Base-by-base conservation (phyloP, 305 asterid species). In the Nicotiana rustica region DNA sequence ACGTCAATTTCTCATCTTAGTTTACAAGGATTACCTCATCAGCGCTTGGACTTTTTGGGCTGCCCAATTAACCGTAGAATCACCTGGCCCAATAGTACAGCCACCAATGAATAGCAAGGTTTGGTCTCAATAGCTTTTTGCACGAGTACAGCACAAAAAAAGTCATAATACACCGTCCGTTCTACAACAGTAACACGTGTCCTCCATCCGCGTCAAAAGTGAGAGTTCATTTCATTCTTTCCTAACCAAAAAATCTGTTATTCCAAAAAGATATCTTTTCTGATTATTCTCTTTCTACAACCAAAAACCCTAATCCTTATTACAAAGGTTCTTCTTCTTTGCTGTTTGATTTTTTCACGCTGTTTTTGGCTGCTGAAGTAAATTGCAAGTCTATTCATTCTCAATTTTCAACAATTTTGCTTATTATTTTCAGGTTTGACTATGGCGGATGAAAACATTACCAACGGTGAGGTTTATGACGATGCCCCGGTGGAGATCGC, bases 221-320 rank as follows among this genome's bases (percentile, higher is more conserved):
- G 29, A 49, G 4, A 14, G 14, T 29, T 29, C 47, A 75, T 75
- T 75, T 29, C 55, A 19, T 49, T 29, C 44, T 15, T 25, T 41
- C 49, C 49, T 41, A 41, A 36, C 41, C 5, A 41, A 41, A 35
- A 41, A 41, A 8, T 41, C 49, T 2, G 49, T 41, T 8, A 41
- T 41, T 8, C 49, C 12, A 41, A 73, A 49, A 15, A 52, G 8
- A 7, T 75, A 25, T 15, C 6, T 7, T 73, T 73, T 25, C 8
- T 25, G 31, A 21, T 29, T 52, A 7, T 75, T 75, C 79, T 75
- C 79, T 71, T 13, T 75, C 65, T 21, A 14, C 44, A 21, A 29
- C 31, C 64, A 7, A 14, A 71, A 75, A 75, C 65, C 80, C 80
- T 75, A 75, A 75, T 75, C 9, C 49, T 1, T 36, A 10, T 12